Base-by-base conservation (phyloP, 805 yeast genomes). In the Candida arabinofermentans region DNA sequence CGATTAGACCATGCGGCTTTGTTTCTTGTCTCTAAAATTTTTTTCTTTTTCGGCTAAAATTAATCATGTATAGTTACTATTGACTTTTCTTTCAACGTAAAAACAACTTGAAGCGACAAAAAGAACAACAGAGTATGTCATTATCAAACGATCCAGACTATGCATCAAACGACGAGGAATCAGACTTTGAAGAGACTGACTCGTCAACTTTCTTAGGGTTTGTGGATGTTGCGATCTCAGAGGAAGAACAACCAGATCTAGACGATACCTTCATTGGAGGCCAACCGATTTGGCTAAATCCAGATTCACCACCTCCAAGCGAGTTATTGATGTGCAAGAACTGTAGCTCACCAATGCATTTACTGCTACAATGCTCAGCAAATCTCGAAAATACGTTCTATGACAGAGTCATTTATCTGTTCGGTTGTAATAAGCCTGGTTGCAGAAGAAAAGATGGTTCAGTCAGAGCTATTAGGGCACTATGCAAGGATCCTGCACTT, bases 231-330 rank as follows among this genome's bases (percentile, higher is more conserved):
- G 72, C 77, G n/a, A 71, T 74, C 23, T 69, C 73, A 5, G 71
- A 66, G 13, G 74, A 69, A 3, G 78, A 72, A 27, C 53, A 48
- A 29, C 71, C 79, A 23, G 62, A 70, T 1, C 42, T 70, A 4
- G 80, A 75, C 42, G 96, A 88, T 54, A 79, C 95, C 0, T 81
- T 87, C 48, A 72, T 91, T 24, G 98, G 98, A 1, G 95, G 96
- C 1, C 62, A 65, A 29, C 87, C 90, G 7, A 56, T 79, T 7
- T 83, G 96, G 95, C 60, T 87, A 26, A 74, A 81, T 48, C 71
- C 72, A 3, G 65, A 69, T 1, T 79, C 87, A 0, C 59, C 66
- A 3, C 93, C 96, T 0, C 62, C 70, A 14, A 66, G 66, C 1
- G 73, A 72, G 3, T 59, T 77, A 16, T 55, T 83, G 7, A 58